Evolutionary conservation across 108 stramenopile species (phyloP), one percentile per base, ranked within the genome.

Genomic region (Nitzschia palea): DNA sequence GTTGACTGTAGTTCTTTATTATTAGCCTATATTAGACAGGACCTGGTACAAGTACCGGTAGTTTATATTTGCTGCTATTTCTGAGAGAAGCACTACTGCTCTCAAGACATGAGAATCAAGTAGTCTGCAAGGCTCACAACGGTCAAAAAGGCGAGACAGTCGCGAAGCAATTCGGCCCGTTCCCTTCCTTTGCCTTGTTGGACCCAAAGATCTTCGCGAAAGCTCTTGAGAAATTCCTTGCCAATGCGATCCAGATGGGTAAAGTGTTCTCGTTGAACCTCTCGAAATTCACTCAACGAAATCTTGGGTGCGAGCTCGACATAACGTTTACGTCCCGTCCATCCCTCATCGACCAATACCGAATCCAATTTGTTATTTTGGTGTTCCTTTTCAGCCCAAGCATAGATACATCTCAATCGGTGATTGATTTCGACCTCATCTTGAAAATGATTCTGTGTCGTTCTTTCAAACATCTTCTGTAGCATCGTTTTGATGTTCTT

Each of bases 231-330:
- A 27, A 90, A 75, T 64, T 95, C 93, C 35, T 74, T 76, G 27
- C 88, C 88, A 0, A 95, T 67, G 30, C 71, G 73, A 78, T 95
- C 89, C 66, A 91, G 76, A 54, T 95, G 93, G 8, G 66, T 76
- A 67, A 95, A 93, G 62, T 88, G 85, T 32, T 80, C 75, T 44
- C 65, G 55, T 67, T 95, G 95, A 52, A 85, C 88, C 55, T 83
- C 78, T 30, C 81, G 78, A 68, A 91, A 95, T 76, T 95, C 95
- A 5, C 75, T 20, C 59, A 81, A 72, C 17, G 86, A 84, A 47
- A 95, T 93, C 60, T 93, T 95, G 25, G 91, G 91, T 36, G 68
- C 52, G 50, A 95, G 76, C 56, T 95, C 95, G 2, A 95, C 95
- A 62, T 93, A 95, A 1, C 95, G 88, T 62, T 93, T 93, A 3